These are phyloP conservation scores for Xylariales sp. DNA, from an alignment of 2,329 filamentous ascomycete genomes.

Conservation along the genomic window DNA sequence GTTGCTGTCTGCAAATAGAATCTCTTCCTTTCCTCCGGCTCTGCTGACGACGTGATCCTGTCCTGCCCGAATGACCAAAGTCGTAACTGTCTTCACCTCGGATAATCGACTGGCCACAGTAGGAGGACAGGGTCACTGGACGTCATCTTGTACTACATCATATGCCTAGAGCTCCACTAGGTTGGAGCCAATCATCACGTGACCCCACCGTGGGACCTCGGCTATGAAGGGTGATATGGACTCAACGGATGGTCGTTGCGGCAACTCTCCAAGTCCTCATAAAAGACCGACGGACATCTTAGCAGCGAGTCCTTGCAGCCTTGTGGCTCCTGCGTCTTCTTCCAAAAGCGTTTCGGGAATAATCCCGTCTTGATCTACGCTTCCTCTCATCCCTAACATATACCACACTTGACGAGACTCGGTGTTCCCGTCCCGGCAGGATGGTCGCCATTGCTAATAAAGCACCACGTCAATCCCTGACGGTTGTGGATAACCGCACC, in stretches of 20 bases:
- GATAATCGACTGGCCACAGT: too few relatives aligned
- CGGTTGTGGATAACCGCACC: constrained; percentile 45
- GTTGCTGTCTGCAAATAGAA: too few relatives aligned
- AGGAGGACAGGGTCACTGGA: too few relatives aligned
- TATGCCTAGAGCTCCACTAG: background rate
- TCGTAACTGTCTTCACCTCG: too few relatives aligned
- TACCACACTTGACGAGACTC: background rate
- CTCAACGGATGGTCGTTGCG: background rate
- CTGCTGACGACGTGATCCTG: too few relatives aligned
- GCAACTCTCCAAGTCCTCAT: constrained; percentile 4
- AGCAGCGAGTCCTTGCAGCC: background rate
- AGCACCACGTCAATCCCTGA: constrained; percentile 27
- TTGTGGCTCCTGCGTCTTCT: background rate
- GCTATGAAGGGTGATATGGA: background rate
- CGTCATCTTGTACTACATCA: background rate
- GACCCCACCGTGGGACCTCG: background rate
- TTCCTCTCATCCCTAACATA: background rate
- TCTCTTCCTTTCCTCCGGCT: too few relatives aligned
- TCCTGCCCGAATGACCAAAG: too few relatives aligned
- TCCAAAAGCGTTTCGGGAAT: background rate
- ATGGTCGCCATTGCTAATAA: constrained; percentile 23
- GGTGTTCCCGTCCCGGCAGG: background rate
- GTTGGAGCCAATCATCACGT: too few relatives aligned
- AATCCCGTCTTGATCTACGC: background rate
- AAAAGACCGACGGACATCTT: background rate